Base-by-base conservation (phyloP, 352 stramenopile genomes). In the Phytophthora sojae region DNA sequence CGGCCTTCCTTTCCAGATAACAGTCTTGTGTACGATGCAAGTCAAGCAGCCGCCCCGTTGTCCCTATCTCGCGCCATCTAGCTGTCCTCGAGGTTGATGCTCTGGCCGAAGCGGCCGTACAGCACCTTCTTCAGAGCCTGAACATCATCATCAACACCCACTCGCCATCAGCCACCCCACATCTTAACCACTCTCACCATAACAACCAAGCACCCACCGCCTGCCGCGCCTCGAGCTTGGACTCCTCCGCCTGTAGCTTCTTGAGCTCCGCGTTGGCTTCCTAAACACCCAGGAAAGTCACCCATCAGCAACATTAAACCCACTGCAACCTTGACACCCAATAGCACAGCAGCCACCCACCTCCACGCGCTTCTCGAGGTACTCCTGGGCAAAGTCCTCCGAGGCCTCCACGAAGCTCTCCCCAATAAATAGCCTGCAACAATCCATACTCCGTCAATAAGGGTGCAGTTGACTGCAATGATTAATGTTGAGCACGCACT, bases 51-150 rank as follows among this genome's bases (percentile, higher is more conserved):
- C 19, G 37, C 3, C 37, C n/a, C 14, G 1, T 32, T 42, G 17
- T 15, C 6, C 51, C 15, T 67, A 1, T 47, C 32, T 45, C 62
- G 47, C 35, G 14, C 25, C 11, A 29, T 66, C 62, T 90, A 96
- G 75, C 90, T 96, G 69, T 96, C 96, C 85, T 99, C 97, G 37
- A 99, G 80, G 81, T 99, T 98, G 66, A 99, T 99, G 65, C 87
- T 98, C 64, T 97, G 92, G 47, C 97, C 97, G 76, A 99, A 99
- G 71, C 97, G 86, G 39, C 83, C 85, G 85, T 99, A 99, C 51
- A 99, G 83, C 55, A 94, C 71, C 74, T 97, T 98, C 80, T 99
- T 99, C 47, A 99, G 75, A 35, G 75, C 78, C 69, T 88, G 56
- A 44, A 62, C 62, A 2, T 51, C 59, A 49, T 78, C 29, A 67